Conservation (phyloP, 495 filamentous ascomycete genomes). For the Aspergillus panamensis region DNA sequence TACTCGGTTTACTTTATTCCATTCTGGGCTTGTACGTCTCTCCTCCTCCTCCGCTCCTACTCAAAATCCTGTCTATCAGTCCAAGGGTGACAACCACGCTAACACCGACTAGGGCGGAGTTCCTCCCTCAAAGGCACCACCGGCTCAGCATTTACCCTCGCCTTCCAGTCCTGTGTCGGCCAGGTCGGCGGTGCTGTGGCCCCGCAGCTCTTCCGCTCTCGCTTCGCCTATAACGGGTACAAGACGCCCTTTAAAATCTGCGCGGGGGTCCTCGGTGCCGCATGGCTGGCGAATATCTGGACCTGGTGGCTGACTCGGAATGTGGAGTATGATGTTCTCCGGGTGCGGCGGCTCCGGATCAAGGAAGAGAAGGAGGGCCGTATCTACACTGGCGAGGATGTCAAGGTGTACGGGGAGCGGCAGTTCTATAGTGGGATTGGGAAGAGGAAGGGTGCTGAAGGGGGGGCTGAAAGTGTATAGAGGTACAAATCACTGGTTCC, state of each 20-base stretch:
- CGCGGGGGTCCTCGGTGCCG: slow-evolving; percentile 20
- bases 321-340: slow-evolving; percentile 29
- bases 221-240: slow-evolving; percentile 29
- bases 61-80: neutral
- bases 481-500: too few species aligned
- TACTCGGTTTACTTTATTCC: slow-evolving; percentile 28
- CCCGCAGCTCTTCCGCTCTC: slow-evolving; percentile 32
- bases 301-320: slow-evolving; percentile 35
- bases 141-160: slow-evolving; percentile 33
- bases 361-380: slow-evolving; percentile 23
- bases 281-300: slow-evolving; percentile 25
- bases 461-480: neutral
- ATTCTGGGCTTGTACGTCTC: slow-evolving; percentile 28
- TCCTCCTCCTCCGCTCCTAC: neutral
- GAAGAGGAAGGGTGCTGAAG: neutral
- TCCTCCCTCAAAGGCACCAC: slow-evolving; percentile 30
- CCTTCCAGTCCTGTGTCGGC: slow-evolving; percentile 29
- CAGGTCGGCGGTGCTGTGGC: slow-evolving; percentile 34
- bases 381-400: slow-evolving; percentile 24
- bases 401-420: slow-evolving; percentile 14
- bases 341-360: slow-evolving; percentile 23
- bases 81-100: neutral
- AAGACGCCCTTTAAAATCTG: slow-evolving; percentile 31
- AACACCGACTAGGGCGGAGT: slow-evolving; percentile 20
- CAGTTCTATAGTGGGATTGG: slow-evolving; percentile 9